Evolutionary conservation across 208 protist species (phyloP).

Genomic region (Leishmania tarentolae): DNA sequence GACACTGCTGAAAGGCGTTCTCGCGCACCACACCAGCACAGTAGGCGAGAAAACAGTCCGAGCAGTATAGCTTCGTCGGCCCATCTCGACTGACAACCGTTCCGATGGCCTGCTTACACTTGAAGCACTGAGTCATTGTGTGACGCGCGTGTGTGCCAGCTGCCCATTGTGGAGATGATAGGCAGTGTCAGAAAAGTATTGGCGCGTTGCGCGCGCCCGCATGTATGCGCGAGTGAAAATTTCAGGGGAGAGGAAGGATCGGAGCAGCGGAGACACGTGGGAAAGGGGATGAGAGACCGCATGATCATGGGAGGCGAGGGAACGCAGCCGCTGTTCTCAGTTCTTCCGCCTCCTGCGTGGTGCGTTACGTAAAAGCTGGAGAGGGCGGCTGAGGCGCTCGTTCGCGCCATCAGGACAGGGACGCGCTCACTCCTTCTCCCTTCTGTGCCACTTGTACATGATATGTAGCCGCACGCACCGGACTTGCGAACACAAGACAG

Average conservation of each 20-base stretch:
- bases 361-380: background rate
- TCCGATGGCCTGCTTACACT: slow-evolving; percentile 59
- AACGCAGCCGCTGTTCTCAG: background rate
- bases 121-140: slow-evolving; percentile 61
- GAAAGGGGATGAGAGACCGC: background rate
- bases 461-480: too few species aligned
- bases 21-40: slow-evolving; percentile 56
- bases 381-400: background rate
- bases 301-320: background rate
- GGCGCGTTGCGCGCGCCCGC: background rate
- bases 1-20: slow-evolving; percentile 58
- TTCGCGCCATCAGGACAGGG: background rate
- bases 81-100: slow-evolving; percentile 70
- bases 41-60: slow-evolving; percentile 71
- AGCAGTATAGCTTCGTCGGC: slow-evolving; percentile 66
- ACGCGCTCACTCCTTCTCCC: background rate
- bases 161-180: background rate
- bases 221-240: background rate
- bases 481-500: background rate
- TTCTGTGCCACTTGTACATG: background rate
- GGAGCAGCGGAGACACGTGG: background rate
- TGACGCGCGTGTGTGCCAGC: background rate
- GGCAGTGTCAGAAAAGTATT: background rate
- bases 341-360: background rate
- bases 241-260: background rate